Conservation (phyloP, 441 rosid genomes). For the Populus hybrid region DNA sequence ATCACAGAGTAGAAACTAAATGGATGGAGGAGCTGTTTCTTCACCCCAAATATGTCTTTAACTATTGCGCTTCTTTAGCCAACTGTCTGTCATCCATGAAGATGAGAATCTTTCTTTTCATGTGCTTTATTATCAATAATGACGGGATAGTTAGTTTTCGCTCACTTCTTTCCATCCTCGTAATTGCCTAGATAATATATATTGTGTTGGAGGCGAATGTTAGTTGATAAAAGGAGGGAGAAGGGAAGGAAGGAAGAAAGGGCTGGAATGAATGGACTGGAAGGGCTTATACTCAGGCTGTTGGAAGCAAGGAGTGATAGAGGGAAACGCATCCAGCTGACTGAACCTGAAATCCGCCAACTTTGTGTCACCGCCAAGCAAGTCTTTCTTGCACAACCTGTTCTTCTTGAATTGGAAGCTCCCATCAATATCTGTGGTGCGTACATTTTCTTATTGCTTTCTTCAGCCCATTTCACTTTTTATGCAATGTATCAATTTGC, state of each 20-base stretch:
- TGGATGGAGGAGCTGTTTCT: not conserved
- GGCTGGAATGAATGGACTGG: conserved; percentile 44
- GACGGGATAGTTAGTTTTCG: not conserved
- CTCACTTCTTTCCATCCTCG: not conserved
- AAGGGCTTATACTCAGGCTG: conserved; percentile 38
- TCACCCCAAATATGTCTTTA: not conserved
- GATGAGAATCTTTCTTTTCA: not conserved
- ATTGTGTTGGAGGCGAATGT: not conserved
- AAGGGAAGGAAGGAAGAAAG: conserved; percentile 6
- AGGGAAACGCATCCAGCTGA: conserved; percentile 39
- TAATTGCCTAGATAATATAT: not conserved
- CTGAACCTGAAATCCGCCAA: conserved; percentile 45
- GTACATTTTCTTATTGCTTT: not conserved
- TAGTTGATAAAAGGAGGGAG: not conserved
- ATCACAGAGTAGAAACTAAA: not conserved
- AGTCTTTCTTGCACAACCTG: conserved; percentile 50
- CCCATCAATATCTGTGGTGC: conserved; percentile 59
- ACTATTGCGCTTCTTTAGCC: not conserved
- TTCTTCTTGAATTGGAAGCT: conserved; percentile 49
- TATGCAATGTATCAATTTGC: not conserved
- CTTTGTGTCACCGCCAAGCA: conserved; percentile 52
- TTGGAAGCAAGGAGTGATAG: conserved; percentile 35
- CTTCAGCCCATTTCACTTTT: not conserved
- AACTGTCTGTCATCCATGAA: not conserved
- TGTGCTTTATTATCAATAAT: not conserved